Evolutionary conservation across 805 yeast genomes (phyloP).

Genomic region (Cyberlindnera galapagoensis): DNA sequence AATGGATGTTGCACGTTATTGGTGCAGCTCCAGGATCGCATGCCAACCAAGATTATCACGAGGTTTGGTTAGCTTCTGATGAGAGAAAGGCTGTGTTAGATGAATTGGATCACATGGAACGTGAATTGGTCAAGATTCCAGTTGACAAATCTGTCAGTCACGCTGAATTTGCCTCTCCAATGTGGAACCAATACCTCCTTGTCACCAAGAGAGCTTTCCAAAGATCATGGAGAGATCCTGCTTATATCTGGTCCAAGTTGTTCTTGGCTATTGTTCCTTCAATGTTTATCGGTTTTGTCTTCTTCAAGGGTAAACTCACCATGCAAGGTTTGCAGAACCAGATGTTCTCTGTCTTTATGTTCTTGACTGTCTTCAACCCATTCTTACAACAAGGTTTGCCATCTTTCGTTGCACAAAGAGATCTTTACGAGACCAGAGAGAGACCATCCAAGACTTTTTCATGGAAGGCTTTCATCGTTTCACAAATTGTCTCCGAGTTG

Average conservation of each 20-base stretch:
- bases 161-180: conserved; percentile 38
- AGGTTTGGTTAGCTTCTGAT: conserved; percentile 69
- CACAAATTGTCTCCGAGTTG: conserved; percentile 59
- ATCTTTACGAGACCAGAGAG: conserved; percentile 66
- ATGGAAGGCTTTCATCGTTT: conserved; percentile 55
- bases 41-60: conserved; percentile 64
- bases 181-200: conserved; percentile 33
- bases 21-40: conserved; percentile 81
- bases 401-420: conserved; percentile 52
- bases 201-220: conserved; percentile 51
- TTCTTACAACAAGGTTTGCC: conserved; percentile 60
- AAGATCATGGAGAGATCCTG: conserved; percentile 65
- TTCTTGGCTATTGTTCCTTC: conserved; percentile 47
- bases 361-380: conserved; percentile 48
- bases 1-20: conserved; percentile 86
- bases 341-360: conserved; percentile 73
- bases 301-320: conserved; percentile 59
- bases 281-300: conserved; percentile 69
- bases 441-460: conserved; percentile 66
- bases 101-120: conserved; percentile 62
- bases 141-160: conserved; percentile 27
- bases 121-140: conserved; percentile 39
- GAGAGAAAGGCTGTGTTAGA: conserved; percentile 52
- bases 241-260: conserved; percentile 54
- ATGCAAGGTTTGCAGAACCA: conserved; percentile 75